Conservation (phyloP, 371 early-diverging fungal genomes). For the Zancudomyces culisetae region DNA sequence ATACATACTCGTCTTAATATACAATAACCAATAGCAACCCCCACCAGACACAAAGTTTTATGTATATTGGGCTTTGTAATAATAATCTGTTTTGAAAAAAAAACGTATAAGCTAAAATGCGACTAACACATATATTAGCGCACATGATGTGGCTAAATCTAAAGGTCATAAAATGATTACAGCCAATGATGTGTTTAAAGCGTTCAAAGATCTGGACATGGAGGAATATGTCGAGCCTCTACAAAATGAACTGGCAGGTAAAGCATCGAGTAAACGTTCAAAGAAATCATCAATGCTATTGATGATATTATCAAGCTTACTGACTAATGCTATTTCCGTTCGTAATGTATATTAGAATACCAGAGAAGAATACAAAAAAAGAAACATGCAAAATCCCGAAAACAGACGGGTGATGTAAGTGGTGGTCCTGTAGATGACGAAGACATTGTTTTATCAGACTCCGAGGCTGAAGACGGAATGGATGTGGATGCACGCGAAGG, state of each 20-base stretch:
- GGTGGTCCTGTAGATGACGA: background rate
- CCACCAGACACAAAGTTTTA: too few species aligned
- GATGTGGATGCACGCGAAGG: background rate
- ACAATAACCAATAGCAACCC: too few species aligned
- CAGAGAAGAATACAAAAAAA: background rate
- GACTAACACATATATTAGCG: background rate
- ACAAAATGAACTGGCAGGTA: background rate
- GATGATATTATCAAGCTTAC: too few species aligned
- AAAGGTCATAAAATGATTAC: background rate
- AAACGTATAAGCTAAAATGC: too few species aligned
- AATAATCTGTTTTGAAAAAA: background rate
- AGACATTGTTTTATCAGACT: background rate
- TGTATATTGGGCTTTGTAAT: too few species aligned
- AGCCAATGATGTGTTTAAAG: background rate
- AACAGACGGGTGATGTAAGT: background rate
- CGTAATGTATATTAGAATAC: slow-evolving; percentile 2
- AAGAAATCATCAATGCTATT: too few species aligned
- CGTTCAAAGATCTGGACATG: slow-evolving; percentile 2
- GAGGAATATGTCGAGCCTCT: background rate
- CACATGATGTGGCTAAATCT: background rate
- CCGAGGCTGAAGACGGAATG: background rate
- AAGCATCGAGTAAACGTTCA: background rate
- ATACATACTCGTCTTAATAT: background rate
- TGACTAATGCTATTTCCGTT: too few species aligned
- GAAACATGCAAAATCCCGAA: background rate